phyloP scores from a whole-genome alignment of 2,329 filamentous ascomycete species.

The Aspergillus pseudonomiae region DNA sequence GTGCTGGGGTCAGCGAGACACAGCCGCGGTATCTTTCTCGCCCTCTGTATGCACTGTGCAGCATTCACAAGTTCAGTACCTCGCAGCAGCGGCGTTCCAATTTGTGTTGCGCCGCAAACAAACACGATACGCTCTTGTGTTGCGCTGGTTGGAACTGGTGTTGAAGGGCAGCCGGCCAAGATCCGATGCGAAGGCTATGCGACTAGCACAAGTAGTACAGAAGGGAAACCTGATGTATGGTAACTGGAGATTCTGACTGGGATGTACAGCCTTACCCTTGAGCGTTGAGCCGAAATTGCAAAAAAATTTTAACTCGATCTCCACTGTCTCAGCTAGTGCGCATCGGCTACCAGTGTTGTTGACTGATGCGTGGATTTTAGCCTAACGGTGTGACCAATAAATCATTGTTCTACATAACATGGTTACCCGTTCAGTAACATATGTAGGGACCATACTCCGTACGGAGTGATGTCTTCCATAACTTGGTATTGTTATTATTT shows the following conservation, averaged over 20 bases:
- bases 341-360: neutral
- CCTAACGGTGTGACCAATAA: neutral
- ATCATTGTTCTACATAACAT: neutral
- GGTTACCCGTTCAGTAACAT: neutral
- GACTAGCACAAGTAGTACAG: slow-evolving; percentile 37
- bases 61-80: slow-evolving; percentile 62
- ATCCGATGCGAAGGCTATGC: slow-evolving; percentile 37
- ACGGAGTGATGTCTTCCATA: neutral
- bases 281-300: neutral
- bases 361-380: neutral
- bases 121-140: slow-evolving; percentile 64
- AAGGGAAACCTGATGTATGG: slow-evolving; percentile 40
- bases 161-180: slow-evolving; percentile 42
- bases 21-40: slow-evolving; percentile 3
- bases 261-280: neutral
- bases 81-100: slow-evolving; percentile 71
- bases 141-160: slow-evolving; percentile 68
- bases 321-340: neutral
- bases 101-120: slow-evolving; percentile 71
- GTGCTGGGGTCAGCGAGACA: slow-evolving; percentile 16
- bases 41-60: slow-evolving; percentile 61
- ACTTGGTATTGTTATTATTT: neutral
- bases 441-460: neutral
- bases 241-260: slow-evolving; percentile 38
- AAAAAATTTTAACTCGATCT: neutral